A percentile compares a stretch with the other conserved stretches of the same genome.
Conservation (phyloP, 352 stramenopile genomes). For the Achlya hypogyna region DNA sequence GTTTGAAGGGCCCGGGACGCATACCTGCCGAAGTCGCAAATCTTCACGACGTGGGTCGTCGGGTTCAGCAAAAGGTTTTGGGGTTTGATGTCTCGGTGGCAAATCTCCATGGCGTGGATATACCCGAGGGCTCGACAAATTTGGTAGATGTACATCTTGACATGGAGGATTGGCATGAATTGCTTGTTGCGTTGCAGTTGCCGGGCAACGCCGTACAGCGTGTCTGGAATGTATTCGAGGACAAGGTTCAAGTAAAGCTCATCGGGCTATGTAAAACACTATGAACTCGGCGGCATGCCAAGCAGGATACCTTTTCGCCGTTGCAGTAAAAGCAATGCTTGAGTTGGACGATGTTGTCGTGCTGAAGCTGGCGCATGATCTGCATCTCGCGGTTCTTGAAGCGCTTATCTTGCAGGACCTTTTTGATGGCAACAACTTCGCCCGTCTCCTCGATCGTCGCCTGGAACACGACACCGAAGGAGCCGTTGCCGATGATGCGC, state of each 20-base stretch:
- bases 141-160: conserved; percentile 99
- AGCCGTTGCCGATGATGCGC: conserved; percentile 99
- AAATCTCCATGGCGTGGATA: conserved; percentile 97
- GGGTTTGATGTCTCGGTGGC: conserved; percentile 99
- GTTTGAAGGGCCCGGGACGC: background rate
- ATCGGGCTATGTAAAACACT: conserved; percentile 59
- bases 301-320: conserved; percentile 56
- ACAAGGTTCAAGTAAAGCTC: conserved; percentile 99
- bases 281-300: background rate
- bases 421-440: conserved; percentile 99
- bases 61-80: conserved; percentile 99
- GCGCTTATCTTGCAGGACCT: conserved; percentile 99
- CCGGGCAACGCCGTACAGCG: conserved; percentile 94
- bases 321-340: conserved; percentile 99
- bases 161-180: conserved; percentile 92
- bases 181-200: conserved; percentile 96
- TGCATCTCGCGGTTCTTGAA: conserved; percentile 99
- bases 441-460: conserved; percentile 94
- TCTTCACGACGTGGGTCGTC: conserved; percentile 95
- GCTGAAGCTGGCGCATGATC: conserved; percentile 98
- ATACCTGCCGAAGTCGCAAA: conserved; percentile 99
- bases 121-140: conserved; percentile 95
- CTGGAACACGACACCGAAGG: conserved; percentile 99
- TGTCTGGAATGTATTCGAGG: conserved; percentile 99
- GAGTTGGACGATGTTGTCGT: conserved; percentile 98